Evolutionary conservation across 2,329 filamentous ascomycete genomes (phyloP), one percentile per base, ranked within the genome.

Genomic region (Aureobasidium sp.): DNA sequence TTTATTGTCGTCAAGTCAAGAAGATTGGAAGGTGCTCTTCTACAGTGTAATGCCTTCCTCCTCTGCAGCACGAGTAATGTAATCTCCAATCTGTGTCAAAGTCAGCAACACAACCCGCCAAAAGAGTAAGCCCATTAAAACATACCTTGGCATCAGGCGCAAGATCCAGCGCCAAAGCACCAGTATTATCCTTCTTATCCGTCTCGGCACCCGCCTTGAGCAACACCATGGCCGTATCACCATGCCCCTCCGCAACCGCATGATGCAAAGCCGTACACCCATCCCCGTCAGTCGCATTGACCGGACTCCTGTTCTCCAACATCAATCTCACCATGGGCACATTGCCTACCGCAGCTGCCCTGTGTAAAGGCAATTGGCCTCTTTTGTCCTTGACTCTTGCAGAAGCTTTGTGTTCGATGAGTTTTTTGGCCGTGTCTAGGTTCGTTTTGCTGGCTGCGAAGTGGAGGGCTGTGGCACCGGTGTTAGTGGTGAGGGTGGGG

Each of bases 241-340:
- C 85, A 71, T 86, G 82, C 0, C 85, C 85, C 70, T 94, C 90
- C 1, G 88, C 87, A 66, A 92, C 77, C 14, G 90, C 77, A 71
- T 99, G 94, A 75, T 99, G 94, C 69, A 99, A 78, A 3, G 94
- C 88, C 27, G 94, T 97, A 72, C 89, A 86, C 0, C 93, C 93
- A 67, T 91, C 85, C 39, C 80, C 78, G 76, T 99, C 94, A 2
- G 88, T 86, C 2, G 91, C 86, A 73, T 96, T 90, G 27, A 97
- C 71, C 0, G 93, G 92, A 66, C 90, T 96, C 65, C 81, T 82
- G 66, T 89, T 83, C 69, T 89, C 84, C 17, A 97, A 77, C 15
- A 99, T 77, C 40, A 96, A 76, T 68, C 86, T 88, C 52, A 96
- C 81, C 77, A 99, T 91, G 5, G 93, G 91, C n/a, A 88, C 83